Conservation (phyloP, 352 stramenopile genomes). For the Globisporangium okanoganense region DNA sequence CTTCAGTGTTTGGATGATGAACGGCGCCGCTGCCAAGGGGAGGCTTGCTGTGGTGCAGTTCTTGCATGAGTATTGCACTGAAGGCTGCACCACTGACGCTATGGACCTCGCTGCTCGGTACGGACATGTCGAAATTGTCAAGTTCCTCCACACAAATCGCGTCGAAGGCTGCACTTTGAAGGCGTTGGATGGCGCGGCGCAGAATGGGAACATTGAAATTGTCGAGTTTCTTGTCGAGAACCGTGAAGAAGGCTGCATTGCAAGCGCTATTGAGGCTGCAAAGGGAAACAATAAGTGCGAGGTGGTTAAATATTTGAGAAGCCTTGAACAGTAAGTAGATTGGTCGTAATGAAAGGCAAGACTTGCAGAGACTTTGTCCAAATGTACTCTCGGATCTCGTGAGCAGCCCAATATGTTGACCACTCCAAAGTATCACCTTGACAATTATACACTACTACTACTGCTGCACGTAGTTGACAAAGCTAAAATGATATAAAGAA, state of each 20-base stretch:
- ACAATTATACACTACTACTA: too few species aligned
- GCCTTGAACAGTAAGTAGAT: background rate
- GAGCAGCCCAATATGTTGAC: too few species aligned
- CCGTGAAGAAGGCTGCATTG: background rate
- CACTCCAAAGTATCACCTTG: too few species aligned
- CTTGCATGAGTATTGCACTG: background rate
- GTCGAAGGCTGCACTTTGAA: background rate
- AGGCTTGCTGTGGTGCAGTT: background rate
- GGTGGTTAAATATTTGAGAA: background rate
- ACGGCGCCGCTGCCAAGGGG: slow-evolving; percentile 5
- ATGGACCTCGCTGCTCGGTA: slow-evolving; percentile 7
- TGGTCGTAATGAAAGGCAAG: too few species aligned
- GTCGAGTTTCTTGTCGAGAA: background rate
- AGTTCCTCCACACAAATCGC: slow-evolving; percentile 3
- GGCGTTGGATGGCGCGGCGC: background rate
- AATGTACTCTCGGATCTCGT: too few species aligned
- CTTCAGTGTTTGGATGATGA: slow-evolving; percentile 8
- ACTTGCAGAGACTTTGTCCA: too few species aligned
- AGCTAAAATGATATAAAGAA: background rate
- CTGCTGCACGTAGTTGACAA: too few species aligned
- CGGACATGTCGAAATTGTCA: slow-evolving; percentile 2
- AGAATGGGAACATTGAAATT: background rate
- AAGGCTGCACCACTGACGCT: slow-evolving; percentile 1
- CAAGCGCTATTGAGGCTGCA: background rate
- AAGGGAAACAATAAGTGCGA: background rate